Evolutionary conservation across 257 asterid species (phyloP).

Genomic region (Scutellaria minor): DNA sequence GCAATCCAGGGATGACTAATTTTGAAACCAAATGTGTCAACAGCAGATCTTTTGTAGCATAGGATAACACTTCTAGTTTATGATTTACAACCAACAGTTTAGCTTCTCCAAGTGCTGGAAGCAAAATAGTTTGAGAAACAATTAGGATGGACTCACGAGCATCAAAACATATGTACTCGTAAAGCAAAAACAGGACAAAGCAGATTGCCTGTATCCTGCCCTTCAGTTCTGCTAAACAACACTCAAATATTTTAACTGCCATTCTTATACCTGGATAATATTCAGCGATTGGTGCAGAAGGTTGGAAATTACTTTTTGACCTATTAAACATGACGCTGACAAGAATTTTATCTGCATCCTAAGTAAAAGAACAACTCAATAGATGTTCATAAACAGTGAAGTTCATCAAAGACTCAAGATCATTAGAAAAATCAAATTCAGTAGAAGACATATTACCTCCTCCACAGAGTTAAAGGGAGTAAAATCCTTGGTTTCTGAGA

Average conservation of each 20-base stretch:
- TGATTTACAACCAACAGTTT: conserved; percentile 70
- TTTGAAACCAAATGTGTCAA: conserved; percentile 62
- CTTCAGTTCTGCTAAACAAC: conserved; percentile 4
- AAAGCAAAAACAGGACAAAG: conserved; percentile 25
- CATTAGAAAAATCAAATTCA: conserved; percentile 25
- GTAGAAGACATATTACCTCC: conserved; percentile 59
- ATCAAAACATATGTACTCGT: conserved; percentile 16
- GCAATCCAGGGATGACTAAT: conserved; percentile 81
- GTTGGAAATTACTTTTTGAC: conserved; percentile 62
- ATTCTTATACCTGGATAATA: conserved; percentile 79
- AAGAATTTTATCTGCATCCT: conserved; percentile 83
- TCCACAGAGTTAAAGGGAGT: conserved; percentile 57
- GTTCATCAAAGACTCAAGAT: conserved; percentile 28
- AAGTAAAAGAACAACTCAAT: conserved; percentile 40
- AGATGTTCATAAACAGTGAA: conserved; percentile 35
- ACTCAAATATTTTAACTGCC: background rate
- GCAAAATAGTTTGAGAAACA: conserved; percentile 25
- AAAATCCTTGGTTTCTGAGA: conserved; percentile 45
- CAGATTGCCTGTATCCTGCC: conserved; percentile 18
- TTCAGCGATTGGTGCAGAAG: conserved; percentile 78
- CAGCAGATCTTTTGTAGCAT: conserved; percentile 67
- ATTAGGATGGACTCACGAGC: conserved; percentile 27
- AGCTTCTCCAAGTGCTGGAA: conserved; percentile 73
- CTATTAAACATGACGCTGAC: conserved; percentile 77
- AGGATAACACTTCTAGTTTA: conserved; percentile 77